Conservation (phyloP, 768 basidiomycete species). For the Cyathus striatus region DNA sequence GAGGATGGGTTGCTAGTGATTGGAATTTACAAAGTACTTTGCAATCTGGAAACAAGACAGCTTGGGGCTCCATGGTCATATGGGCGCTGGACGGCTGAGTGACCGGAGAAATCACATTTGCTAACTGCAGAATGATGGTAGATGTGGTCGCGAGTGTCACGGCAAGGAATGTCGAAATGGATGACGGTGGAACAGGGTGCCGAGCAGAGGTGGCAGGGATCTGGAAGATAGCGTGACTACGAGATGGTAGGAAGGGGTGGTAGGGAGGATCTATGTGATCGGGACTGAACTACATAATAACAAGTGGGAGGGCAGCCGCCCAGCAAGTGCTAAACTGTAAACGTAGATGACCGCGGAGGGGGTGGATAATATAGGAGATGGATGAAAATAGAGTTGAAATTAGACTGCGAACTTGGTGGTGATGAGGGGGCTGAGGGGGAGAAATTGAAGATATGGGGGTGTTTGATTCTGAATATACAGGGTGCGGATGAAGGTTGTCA, state of each 20-base stretch:
- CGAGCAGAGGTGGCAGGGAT: constrained; percentile 3
- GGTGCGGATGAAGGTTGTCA: constrained; percentile 25
- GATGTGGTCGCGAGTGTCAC: no score
- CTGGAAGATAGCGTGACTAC: neutral
- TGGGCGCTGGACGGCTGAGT: constrained; percentile 1
- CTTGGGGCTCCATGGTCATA: constrained; percentile 1
- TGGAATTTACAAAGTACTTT: neutral
- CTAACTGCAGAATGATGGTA: neutral
- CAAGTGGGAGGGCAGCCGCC: constrained; percentile 1
- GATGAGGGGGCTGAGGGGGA: constrained; percentile 1
- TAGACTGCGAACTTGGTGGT: neutral
- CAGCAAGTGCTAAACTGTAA: no score
- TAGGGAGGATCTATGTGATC: constrained; percentile 4
- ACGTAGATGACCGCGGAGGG: neutral
- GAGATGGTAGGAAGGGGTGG: constrained; percentile 2
- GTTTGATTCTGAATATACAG: constrained; percentile 14
- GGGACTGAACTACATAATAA: constrained; percentile 1
- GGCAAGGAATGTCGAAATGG: neutral
- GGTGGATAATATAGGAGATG: neutral
- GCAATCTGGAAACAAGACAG: neutral
- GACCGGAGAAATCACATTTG: neutral
- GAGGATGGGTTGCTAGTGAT: neutral
- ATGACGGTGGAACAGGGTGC: constrained; percentile 3
- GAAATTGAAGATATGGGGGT: constrained; percentile 7
- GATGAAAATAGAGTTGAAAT: neutral